Conservation (phyloP, 371 early-diverging fungal species). For the Mortierella sp. region DNA sequence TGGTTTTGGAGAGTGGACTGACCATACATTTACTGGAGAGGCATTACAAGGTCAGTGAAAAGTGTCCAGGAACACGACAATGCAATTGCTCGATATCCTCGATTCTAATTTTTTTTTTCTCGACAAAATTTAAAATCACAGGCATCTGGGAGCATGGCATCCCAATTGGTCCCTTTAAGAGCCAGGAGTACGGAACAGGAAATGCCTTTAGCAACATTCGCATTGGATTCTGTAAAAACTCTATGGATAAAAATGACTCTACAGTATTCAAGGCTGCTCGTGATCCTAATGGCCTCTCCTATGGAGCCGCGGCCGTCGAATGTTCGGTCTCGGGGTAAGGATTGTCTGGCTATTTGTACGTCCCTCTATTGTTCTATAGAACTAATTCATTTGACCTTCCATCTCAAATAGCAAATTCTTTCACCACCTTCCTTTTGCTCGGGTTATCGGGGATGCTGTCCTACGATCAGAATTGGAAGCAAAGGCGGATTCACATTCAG, state of each 20-base stretch:
- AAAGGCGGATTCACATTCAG: slow-evolving; percentile 13
- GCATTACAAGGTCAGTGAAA: slow-evolving; percentile 27
- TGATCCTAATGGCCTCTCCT: slow-evolving; percentile 42
- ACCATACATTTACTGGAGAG: slow-evolving; percentile 59
- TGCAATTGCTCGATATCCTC: neutral
- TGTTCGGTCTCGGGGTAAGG: slow-evolving; percentile 61
- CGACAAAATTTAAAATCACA: neutral
- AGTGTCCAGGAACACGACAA: neutral
- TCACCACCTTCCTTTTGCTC: slow-evolving; percentile 43
- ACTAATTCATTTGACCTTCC: neutral
- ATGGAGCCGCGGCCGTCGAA: slow-evolving; percentile 60
- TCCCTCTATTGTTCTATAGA: neutral
- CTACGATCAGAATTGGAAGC: slow-evolving; percentile 36
- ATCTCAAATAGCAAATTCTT: slow-evolving; percentile 39
- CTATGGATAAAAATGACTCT: slow-evolving; percentile 37
- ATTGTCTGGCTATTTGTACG: neutral
- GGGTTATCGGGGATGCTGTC: slow-evolving; percentile 26
- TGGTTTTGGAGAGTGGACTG: slow-evolving; percentile 63
- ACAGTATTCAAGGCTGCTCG: slow-evolving; percentile 39
- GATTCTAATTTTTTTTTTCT: neutral
- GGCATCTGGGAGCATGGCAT: slow-evolving; percentile 61
- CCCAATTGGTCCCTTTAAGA: slow-evolving; percentile 63
- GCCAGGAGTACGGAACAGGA: slow-evolving; percentile 63
- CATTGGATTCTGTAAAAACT: slow-evolving; percentile 58
- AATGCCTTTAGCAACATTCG: slow-evolving; percentile 59